Evolutionary conservation across 2,329 filamentous ascomycete genomes (phyloP), one percentile per base, ranked within the genome.

Genomic region (Piedraia hortae): DNA sequence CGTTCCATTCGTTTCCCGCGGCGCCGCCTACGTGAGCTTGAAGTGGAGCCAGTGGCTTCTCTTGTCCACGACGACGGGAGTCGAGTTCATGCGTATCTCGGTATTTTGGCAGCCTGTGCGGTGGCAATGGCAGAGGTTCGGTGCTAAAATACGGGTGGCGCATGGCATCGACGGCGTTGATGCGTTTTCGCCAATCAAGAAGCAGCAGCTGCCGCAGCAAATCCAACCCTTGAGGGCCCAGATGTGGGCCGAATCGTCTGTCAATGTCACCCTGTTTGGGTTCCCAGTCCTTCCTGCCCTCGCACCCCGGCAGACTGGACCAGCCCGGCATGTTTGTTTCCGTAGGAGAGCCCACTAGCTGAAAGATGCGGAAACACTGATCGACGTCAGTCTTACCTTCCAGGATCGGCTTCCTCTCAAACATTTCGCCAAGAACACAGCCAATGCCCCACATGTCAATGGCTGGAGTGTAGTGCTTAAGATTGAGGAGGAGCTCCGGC

Each of bases 401-500:
- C 19, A 97, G 56, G 23, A 97, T 93, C 0, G 85, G 85, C 43
- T 82, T 89, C 16, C 77, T 69, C 35, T 77, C 65, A 31, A 91
- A 70, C 82, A 97, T 97, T 43, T 97, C 85, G 22, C 78, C 85
- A 47, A 97, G 91, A 2, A 97, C 78, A 41, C 85, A 97, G n/a
- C 72, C 85, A 34, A 91, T 82, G 35, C 85, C 85, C 85, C 85
- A 97, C 49, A 97, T 65, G 45, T 97, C 85, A 37, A 97, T 91
- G 6, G 85, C 80, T 8, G 80, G 77, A n/a, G 85, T 97, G 46
- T 97, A 97, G 32, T 65, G 65, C 35, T 78, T 68, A 14, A 97
- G 55, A 31, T 82, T 72, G 21, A 97, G 57, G 14, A 97, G 54
- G 17, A 97, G 56, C 54, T 97, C 85, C 0, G 85, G 85, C 15